These are phyloP conservation scores for Coniochaeta ligniaria DNA, from an alignment of 2,329 filamentous ascomycete genomes.

Conservation along the genomic window DNA sequence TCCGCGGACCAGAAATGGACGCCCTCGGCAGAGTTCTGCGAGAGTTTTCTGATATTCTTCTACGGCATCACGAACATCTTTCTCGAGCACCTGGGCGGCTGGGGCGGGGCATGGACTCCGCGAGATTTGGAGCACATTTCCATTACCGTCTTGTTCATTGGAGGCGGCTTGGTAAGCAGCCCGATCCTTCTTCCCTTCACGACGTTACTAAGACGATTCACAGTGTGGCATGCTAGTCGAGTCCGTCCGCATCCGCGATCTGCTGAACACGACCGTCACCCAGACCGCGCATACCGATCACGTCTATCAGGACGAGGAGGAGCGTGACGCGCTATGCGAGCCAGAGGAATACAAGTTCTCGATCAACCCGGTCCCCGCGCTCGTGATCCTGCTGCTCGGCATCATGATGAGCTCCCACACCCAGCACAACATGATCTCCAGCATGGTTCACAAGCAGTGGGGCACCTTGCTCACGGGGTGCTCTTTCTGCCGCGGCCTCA, in stretches of 20 bases:
- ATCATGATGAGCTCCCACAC: conserved; percentile 95
- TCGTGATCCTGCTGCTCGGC: conserved; percentile 81
- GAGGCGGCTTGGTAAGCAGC: conserved; percentile 72
- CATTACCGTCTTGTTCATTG: conserved; percentile 90
- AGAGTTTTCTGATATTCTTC: conserved; percentile 82
- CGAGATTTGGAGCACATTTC: conserved; percentile 87
- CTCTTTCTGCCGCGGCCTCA: conserved; percentile 68
- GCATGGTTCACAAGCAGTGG: conserved; percentile 93
- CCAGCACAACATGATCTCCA: conserved; percentile 73
- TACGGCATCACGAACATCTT: conserved; percentile 91
- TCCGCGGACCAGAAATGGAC: conserved; percentile 52
- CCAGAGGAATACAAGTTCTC: conserved; percentile 68
- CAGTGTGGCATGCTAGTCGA: conserved; percentile 81
- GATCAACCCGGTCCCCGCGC: conserved; percentile 79
- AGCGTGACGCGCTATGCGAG: conserved; percentile 41
- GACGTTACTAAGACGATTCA: no score
- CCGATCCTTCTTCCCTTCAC: no score
- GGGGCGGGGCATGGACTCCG: conserved; percentile 64
- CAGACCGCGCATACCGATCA: conserved; percentile 24
- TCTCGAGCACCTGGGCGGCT: conserved; percentile 75
- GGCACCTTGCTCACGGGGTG: conserved; percentile 77
- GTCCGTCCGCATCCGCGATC: conserved; percentile 58
- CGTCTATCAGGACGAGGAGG: conserved; percentile 32
- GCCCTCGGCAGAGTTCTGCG: conserved; percentile 80
- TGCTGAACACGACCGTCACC: conserved; percentile 50